A percentile compares a stretch with the other conserved stretches of the same genome.
Conservation (phyloP, 2,329 filamentous ascomycete species). For the Neocatenulostroma microsporum region DNA sequence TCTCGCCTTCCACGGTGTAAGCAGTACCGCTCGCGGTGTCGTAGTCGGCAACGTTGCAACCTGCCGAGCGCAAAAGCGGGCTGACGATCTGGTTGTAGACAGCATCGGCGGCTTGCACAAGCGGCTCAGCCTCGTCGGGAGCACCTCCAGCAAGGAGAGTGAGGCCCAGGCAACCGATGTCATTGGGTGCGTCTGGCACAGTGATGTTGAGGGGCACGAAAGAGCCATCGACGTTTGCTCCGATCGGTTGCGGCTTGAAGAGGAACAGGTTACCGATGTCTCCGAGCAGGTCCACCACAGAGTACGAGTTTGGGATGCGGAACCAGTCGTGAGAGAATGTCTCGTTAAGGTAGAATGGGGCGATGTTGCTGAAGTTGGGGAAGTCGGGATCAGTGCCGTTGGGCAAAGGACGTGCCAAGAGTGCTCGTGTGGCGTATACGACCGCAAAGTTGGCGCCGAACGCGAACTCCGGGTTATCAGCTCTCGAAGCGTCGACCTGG, state of each 20-base stretch:
- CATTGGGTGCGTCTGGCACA: constrained; percentile 6
- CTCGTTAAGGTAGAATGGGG: constrained; percentile 24
- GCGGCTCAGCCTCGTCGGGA: constrained; percentile 9
- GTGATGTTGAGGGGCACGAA: constrained; percentile 14
- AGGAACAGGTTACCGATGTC: constrained; percentile 15
- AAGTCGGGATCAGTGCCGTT: constrained; percentile 18
- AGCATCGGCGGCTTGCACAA: constrained; percentile 12
- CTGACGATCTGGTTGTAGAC: constrained; percentile 12
- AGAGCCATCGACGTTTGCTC: constrained; percentile 9
- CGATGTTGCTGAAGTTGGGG: constrained; percentile 21
- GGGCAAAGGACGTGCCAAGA: constrained; percentile 13
- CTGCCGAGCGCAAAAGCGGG: constrained; percentile 6
- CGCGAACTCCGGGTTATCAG: constrained; percentile 13
- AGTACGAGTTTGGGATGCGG: constrained; percentile 15
- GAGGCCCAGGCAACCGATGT: constrained; percentile 12
- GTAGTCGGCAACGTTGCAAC: constrained; percentile 12
- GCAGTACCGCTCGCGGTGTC: constrained; percentile 4
- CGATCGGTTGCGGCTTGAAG: constrained; percentile 9
- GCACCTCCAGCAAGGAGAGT: constrained; percentile 10
- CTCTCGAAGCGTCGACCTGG: constrained; percentile 10
- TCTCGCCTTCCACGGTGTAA: constrained; percentile 6
- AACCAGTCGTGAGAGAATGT: constrained; percentile 20
- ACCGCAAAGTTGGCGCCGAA: constrained; percentile 14
- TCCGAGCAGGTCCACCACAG: constrained; percentile 14
- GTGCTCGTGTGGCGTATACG: constrained; percentile 13